Evolutionary conservation across 2,329 filamentous ascomycete species (phyloP), one percentile per base, ranked within the genome.

Genomic region (Camillea tinctor): DNA sequence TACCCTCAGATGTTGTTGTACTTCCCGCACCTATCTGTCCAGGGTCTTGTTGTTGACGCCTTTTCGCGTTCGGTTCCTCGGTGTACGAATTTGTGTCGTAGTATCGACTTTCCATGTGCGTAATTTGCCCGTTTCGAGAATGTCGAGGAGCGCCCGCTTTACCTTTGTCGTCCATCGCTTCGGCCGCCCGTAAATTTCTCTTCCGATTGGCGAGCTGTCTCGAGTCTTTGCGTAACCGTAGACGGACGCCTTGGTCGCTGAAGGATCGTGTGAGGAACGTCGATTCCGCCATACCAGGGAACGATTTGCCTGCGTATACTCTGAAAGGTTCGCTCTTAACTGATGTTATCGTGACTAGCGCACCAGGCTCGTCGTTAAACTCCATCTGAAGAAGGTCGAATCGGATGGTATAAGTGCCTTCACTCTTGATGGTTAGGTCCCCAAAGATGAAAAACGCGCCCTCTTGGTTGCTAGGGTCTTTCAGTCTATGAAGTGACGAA

Each of bases 391-490:
- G 93, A 15, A 96, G 81, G 54, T 85, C 89, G 72, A 97, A 96
- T 58, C 87, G 84, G 48, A 97, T 81, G 40, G 88, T 82, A 71
- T 88, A 94, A 20, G 80, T 81, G 26, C 93, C 93, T 68, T 90
- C 85, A 22, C 87, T 80, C 71, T 89, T 89, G 61, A 94, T 87
- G 0, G 91, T 95, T 21, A 97, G 80, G 74, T 97, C 92, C 4
- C 90, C 90, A 74, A 96, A 96, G n/a, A 96, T 88, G 70, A 96
- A 96, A 76, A 93, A 96, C 0, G 88, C 92, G 11, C 90, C 90
- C 74, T 95, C 91, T 78, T 79, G 80, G 70, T 93, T 93, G 69
- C 89, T 83, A 2, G 86, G 82, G 71, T 96, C 91, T 73, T 95
- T 94, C 57, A 96, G 78, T 57, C 91, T 84, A 74, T 96, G 91